Base-by-base conservation (phyloP, 140 eudicot species). In the Ambrosia hybrid region DNA sequence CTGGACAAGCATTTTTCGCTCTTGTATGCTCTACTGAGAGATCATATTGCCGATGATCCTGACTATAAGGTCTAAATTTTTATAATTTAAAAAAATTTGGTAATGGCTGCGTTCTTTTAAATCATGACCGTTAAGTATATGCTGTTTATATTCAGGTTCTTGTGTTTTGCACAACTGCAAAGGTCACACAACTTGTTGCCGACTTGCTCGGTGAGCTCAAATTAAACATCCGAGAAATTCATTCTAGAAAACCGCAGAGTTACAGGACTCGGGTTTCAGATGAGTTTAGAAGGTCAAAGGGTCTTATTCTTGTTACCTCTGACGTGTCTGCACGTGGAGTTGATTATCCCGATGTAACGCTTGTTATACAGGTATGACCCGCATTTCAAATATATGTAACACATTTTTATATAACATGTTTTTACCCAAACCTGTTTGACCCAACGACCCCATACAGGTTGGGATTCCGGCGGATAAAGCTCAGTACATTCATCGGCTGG, bases 291-390 rank as follows among this genome's bases (percentile, higher is more conserved):
- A 88, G 76, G 83, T 95, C 99, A 59, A 95, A 84, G 74, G 97
- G 97, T 72, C 96, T 95, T 61, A 91, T 95, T 68, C 89, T 95
- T 51, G 99, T 95, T 41, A 91, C 99, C 34, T 95, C 99, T 68
- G 99, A 95, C 75, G 99, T 95, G 10, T 95, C 99, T 71, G 99
- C 99, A 16, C 99, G 99, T 76, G 99, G 99, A 64, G 99, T 95
- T 9, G 99, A 95, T 80, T 95, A 95, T 83, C 99, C 99, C 15
- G 99, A 95, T 74, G 99, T 95, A 59, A 86, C 96, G 26, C 89
- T 91, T 2, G 99, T 95, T 65, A 70, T 95, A 69, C 99, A 94
- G 99, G 99, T 94, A 79, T 17, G 70, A 48, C 9, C 68, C 39
- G 9, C 6, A 13, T 33, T 30, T 3, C 36, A 48, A 61, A n/a